Evolutionary conservation across 148 eudicot species (phyloP).

Genomic region (Limonium bicolor): DNA sequence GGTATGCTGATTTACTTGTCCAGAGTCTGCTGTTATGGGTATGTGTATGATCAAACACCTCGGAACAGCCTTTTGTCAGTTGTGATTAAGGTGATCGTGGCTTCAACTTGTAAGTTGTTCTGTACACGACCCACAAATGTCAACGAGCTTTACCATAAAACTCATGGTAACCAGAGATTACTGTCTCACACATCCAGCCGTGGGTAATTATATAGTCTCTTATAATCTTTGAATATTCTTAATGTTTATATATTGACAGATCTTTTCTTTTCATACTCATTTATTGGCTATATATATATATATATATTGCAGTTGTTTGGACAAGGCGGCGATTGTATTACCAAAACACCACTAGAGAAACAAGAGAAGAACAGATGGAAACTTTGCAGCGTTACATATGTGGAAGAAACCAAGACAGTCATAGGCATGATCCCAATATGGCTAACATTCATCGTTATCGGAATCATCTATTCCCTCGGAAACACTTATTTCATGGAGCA

Average conservation of each 20-base stretch:
- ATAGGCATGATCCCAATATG: slow-evolving; percentile 31
- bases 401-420: slow-evolving; percentile 27
- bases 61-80: slow-evolving; percentile 30
- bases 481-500: slow-evolving; percentile 43
- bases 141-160: slow-evolving; percentile 10
- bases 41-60: slow-evolving; percentile 11
- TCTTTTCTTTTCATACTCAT: too few relatives aligned
- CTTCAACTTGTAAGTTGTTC: slow-evolving; percentile 16
- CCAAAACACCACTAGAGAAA: slow-evolving; percentile 7
- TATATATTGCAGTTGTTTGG: slow-evolving; percentile 21
- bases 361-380: slow-evolving; percentile 20
- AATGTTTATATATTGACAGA: too few relatives aligned
- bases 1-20: slow-evolving; percentile 17
- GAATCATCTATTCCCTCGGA: slow-evolving; percentile 23
- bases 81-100: slow-evolving; percentile 25
- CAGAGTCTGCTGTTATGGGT: slow-evolving; percentile 16
- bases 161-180: not conserved
- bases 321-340: slow-evolving; percentile 31
- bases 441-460: slow-evolving; percentile 23
- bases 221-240: too few relatives aligned
- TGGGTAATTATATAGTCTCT: too few relatives aligned
- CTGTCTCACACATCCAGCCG: slow-evolving; percentile 15
- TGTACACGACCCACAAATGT: slow-evolving; percentile 8
- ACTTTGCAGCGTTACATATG: slow-evolving; percentile 24
- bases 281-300: too few relatives aligned